phyloP scores from a whole-genome alignment of 2,329 filamentous ascomycete species.

The Sclerotinia trifoliorum region DNA sequence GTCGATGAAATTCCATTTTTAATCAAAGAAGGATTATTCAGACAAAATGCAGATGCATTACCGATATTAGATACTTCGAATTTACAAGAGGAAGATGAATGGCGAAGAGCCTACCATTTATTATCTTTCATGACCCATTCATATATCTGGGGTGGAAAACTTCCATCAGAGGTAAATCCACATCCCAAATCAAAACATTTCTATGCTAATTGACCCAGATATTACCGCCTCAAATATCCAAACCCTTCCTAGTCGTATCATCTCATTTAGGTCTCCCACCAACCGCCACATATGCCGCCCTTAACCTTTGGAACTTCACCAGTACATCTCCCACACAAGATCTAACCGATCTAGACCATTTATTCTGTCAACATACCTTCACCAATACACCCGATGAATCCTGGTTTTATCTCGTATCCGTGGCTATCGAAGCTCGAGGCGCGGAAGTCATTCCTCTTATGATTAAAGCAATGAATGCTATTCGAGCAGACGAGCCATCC shows the following conservation, averaged over 20 bases:
- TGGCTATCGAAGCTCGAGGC: slow-evolving; percentile 83
- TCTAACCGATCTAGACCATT: slow-evolving; percentile 53
- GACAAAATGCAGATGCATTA: slow-evolving; percentile 61
- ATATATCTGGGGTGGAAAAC: slow-evolving; percentile 85
- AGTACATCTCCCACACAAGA: slow-evolving; percentile 48
- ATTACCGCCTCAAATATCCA: slow-evolving; percentile 72
- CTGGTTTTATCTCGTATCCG: slow-evolving; percentile 90
- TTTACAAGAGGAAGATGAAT: slow-evolving; percentile 66
- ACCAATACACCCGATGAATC: slow-evolving; percentile 87
- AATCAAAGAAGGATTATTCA: slow-evolving; percentile 62
- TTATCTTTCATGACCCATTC: slow-evolving; percentile 78
- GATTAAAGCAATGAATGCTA: slow-evolving; percentile 71
- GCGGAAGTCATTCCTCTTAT: slow-evolving; percentile 74
- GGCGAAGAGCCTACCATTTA: slow-evolving; percentile 77
- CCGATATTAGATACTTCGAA: slow-evolving; percentile 66
- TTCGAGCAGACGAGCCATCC: slow-evolving; percentile 57
- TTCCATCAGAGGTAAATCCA: slow-evolving; percentile 64
- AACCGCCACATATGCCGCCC: slow-evolving; percentile 83
- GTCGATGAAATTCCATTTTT: slow-evolving; percentile 65
- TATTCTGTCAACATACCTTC: slow-evolving; percentile 75
- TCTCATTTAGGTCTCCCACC: slow-evolving; percentile 76
- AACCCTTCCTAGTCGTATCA: slow-evolving; percentile 73
- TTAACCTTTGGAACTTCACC: slow-evolving; percentile 88
- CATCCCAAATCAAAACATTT: no score
- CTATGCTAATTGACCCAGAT: slow-evolving; percentile 42